Evolutionary conservation across 2,329 filamentous ascomycete species (phyloP).

Genomic region (Microcyclospora tardicrescens): DNA sequence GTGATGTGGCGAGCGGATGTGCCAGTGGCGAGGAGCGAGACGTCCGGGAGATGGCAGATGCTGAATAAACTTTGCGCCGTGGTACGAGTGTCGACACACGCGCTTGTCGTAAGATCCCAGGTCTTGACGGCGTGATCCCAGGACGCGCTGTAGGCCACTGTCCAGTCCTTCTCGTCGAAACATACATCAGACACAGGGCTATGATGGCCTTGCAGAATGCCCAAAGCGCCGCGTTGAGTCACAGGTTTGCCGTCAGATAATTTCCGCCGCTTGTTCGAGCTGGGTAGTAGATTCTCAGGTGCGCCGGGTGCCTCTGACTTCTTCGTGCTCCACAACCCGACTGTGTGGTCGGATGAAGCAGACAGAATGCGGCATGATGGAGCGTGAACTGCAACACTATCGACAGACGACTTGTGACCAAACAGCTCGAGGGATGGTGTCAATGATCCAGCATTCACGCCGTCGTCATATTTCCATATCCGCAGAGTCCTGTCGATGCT

Average conservation of each 20-base stretch:
- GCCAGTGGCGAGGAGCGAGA: conserved; percentile 56
- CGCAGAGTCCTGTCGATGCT: conserved; percentile 75
- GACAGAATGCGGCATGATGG: conserved; percentile 68
- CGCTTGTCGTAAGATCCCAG: conserved; percentile 73
- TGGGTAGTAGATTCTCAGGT: conserved; percentile 55
- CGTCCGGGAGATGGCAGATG: conserved; percentile 56
- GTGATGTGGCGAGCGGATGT: conserved; percentile 80
- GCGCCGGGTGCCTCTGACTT: conserved; percentile 64
- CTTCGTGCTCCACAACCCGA: conserved; percentile 81
- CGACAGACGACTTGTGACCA: conserved; percentile 64
- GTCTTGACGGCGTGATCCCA: conserved; percentile 86
- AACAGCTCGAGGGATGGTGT: conserved; percentile 69
- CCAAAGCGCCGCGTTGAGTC: conserved; percentile 64
- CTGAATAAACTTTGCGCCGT: conserved; percentile 75
- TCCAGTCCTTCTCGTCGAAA: conserved; percentile 75
- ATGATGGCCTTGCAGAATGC: conserved; percentile 59
- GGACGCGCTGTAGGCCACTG: conserved; percentile 81
- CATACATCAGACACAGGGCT: conserved; percentile 64
- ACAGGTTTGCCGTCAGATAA: conserved; percentile 35
- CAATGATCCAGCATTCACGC: conserved; percentile 31
- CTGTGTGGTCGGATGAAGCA: conserved; percentile 65
- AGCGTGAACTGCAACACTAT: conserved; percentile 61
- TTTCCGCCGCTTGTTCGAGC: conserved; percentile 67
- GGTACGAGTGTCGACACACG: conserved; percentile 67
- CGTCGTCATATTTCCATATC: conserved; percentile 75